Evolutionary conservation across 2,329 filamentous ascomycete species (phyloP).

Genomic region (Exophiala calicioides): DNA sequence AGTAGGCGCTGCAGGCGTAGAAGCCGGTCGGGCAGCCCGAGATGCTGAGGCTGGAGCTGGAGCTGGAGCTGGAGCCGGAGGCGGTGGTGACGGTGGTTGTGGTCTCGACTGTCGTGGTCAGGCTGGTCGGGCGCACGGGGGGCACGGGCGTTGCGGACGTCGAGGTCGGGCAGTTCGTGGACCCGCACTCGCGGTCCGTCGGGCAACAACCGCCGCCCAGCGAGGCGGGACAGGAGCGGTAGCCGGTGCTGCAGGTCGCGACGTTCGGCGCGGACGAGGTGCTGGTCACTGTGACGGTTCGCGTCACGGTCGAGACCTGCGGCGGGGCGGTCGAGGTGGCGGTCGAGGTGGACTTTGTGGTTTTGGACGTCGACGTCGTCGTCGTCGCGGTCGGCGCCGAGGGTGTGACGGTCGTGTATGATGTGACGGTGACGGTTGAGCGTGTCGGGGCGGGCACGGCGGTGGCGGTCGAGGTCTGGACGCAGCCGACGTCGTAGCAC

Average conservation of each 20-base stretch:
- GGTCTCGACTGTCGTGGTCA: conserved; percentile 20
- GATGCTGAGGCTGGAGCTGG: conserved; percentile 41
- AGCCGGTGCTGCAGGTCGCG: conserved; percentile 46
- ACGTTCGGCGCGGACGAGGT: conserved; percentile 35
- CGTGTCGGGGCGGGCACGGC: conserved; percentile 18
- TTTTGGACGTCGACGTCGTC: conserved; percentile 25
- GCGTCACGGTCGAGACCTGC: conserved; percentile 15
- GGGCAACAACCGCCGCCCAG: conserved; percentile 49
- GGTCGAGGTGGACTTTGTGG: conserved; percentile 40
- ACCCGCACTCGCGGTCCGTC: conserved; percentile 47
- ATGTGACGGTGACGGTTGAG: conserved; percentile 28
- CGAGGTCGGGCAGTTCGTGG: conserved; percentile 40
- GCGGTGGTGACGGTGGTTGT: conserved; percentile 31
- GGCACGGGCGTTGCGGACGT: conserved; percentile 35
- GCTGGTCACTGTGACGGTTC: conserved; percentile 20
- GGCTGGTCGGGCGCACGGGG: conserved; percentile 42
- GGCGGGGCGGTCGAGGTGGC: conserved; percentile 29
- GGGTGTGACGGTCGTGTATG: conserved; percentile 30
- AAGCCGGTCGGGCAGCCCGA: conserved; percentile 85
- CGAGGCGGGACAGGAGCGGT: conserved; percentile 47
- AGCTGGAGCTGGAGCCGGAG: conserved; percentile 35
- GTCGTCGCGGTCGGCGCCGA: conserved; percentile 34
- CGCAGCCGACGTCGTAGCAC: conserved; percentile 60
- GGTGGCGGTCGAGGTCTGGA: conserved; percentile 32
- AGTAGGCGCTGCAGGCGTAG: conserved; percentile 83